Base-by-base conservation (phyloP, 306 rosid species). In the Acmispon strigosus region DNA sequence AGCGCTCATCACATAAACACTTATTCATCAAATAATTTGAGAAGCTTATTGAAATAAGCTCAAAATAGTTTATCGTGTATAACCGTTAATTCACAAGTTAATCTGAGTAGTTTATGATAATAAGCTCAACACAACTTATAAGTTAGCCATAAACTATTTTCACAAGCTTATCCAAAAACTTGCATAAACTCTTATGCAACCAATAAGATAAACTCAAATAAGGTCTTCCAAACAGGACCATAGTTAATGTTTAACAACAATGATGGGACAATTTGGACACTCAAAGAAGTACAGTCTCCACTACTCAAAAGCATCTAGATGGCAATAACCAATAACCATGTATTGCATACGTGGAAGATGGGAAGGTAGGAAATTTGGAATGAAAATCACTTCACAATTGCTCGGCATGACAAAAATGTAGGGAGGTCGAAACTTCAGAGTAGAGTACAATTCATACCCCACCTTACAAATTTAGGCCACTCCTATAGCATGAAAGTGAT, bases 401-500 rank as follows among this genome's bases (percentile, higher is more conserved):
- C 47, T 73, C 51, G 71, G 65, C 48, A 73, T 17, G 43, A 60
- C 66, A 59, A 66, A 44, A 66, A 79, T 13, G 73, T 52, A 43
- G 58, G 37, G 39, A 66, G 60, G 66, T 58, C 50, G 70, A 58
- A 50, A 22, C 24, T 22, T 22, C 2, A 27, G 3, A 50, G 22
- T 62, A 62, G 37, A 29, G 24, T 44, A 14, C 45, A 53, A 34
- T 27, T 43, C 44, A 53, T 62, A 44, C 39, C 52, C 74, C 50
- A 57, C 58, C 59, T 67, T 65, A 73, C 71, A 66, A 79, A 66
- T 32, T 42, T 14, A 11, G 53, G 66, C 52, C 72, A 73, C 76
- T 59, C 66, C 65, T 27, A 66, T 32, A 44, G 66, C 61, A 67
- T 48, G 82, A 78, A 65, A 70, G 72, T 62, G 81, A 79, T 67